phyloP scores from a whole-genome alignment of 2,329 filamentous ascomycete species.

The Gremmenia infestans region DNA sequence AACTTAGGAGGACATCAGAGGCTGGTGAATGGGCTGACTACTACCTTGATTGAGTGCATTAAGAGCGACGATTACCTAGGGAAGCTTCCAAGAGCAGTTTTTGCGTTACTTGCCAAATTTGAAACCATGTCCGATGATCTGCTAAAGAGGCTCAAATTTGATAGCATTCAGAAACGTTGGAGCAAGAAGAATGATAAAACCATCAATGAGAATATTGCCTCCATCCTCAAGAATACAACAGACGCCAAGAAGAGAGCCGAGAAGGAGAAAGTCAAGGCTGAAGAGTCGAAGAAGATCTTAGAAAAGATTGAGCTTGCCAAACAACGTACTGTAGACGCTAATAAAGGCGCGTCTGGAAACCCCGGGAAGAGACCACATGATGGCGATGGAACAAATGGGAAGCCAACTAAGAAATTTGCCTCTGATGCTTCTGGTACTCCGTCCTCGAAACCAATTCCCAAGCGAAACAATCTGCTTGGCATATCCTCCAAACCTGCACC shows the following conservation, averaged over 20 bases:
- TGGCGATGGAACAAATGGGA: constrained; percentile 25
- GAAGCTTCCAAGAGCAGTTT: constrained; percentile 49
- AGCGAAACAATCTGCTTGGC: constrained; percentile 27
- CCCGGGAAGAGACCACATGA: constrained; percentile 30
- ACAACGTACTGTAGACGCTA: constrained; percentile 15
- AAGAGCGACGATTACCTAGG: constrained; percentile 48
- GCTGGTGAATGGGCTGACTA: constrained; percentile 50
- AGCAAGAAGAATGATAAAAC: constrained; percentile 59
- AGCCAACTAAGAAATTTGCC: constrained; percentile 31
- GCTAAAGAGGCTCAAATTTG: constrained; percentile 60
- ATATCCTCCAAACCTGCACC: constrained; percentile 21
- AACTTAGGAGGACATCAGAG: constrained; percentile 55
- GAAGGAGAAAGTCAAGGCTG: constrained; percentile 32
- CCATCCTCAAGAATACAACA: constrained; percentile 42
- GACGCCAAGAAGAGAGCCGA: constrained; percentile 31
- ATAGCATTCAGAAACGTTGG: constrained; percentile 58
- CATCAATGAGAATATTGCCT: constrained; percentile 55
- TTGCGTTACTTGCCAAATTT: constrained; percentile 54
- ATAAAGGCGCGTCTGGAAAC: constrained; percentile 12
- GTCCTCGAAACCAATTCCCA: constrained; percentile 22
- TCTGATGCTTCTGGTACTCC: constrained; percentile 26
- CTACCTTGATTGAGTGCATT: constrained; percentile 49
- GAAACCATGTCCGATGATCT: constrained; percentile 55
- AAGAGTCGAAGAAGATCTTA: constrained; percentile 23
- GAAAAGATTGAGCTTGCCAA: constrained; percentile 25